Conservation (phyloP, 768 basidiomycete genomes). For the Amanita fuliginea region DNA sequence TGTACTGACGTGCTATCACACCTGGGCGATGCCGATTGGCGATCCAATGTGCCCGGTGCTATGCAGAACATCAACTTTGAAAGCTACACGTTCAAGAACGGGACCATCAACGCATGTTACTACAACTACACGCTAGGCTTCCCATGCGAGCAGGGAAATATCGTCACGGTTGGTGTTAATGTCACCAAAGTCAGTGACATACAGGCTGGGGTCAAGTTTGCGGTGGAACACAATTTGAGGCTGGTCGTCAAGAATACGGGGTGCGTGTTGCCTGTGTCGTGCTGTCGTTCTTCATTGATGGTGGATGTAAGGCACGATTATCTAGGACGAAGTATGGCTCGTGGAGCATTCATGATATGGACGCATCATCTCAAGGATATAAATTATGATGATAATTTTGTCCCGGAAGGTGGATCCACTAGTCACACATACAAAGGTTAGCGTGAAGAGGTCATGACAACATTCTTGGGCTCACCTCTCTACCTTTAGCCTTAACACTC, state of each 20-base stretch:
- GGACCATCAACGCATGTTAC: constrained; percentile 40
- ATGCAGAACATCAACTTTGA: constrained; percentile 24
- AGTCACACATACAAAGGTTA: constrained; percentile 1
- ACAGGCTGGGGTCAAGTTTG: constrained; percentile 14
- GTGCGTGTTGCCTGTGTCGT: not conserved
- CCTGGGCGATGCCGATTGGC: constrained; percentile 25
- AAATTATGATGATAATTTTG: constrained; percentile 17
- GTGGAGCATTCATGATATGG: constrained; percentile 28
- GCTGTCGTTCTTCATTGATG: not conserved
- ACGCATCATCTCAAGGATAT: constrained; percentile 26
- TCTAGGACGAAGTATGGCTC: constrained; percentile 33
- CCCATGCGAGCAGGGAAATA: constrained; percentile 32
- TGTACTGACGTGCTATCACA: constrained; percentile 21
- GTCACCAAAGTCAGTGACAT: constrained; percentile 26
- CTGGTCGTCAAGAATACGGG: constrained; percentile 28
- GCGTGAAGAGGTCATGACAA: not conserved
- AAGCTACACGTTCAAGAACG: constrained; percentile 25
- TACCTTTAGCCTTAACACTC: constrained; percentile 17
- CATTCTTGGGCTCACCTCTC: not conserved
- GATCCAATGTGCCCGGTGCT: constrained; percentile 27
- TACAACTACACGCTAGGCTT: constrained; percentile 28
- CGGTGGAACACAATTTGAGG: constrained; percentile 20
- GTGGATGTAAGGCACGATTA: constrained; percentile 27
- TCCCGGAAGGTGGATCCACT: constrained; percentile 21
- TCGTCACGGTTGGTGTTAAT: constrained; percentile 30